These are phyloP conservation scores for Volvox africanus DNA, from an alignment of 139 green algal genomes.

Conservation along the genomic window DNA sequence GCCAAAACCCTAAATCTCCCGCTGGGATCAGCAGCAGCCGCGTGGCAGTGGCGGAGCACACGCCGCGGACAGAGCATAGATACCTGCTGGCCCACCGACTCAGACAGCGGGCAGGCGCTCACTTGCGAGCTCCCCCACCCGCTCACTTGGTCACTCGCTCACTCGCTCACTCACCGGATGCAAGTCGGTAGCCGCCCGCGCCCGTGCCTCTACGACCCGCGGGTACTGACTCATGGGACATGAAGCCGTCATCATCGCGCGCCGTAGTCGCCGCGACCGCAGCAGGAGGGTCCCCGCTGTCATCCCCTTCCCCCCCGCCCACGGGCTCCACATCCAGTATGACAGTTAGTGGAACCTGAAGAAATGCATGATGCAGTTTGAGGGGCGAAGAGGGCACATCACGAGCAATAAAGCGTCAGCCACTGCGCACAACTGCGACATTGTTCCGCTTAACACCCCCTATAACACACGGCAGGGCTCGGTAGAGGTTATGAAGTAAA, in stretches of 20 bases:
- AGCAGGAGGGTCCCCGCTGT: background rate
- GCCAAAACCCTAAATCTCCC: too few relatives aligned
- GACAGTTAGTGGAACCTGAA: conserved; percentile 35
- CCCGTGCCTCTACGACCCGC: background rate
- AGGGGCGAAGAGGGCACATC: too few relatives aligned
- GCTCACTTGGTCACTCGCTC: background rate
- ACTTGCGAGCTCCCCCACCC: background rate
- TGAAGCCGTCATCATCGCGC: conserved; percentile 40
- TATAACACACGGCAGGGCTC: too few relatives aligned
- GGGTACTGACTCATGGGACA: conserved; percentile 57
- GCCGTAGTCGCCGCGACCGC: background rate
- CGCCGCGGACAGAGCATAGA: too few relatives aligned
- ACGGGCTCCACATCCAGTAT: conserved; percentile 50
- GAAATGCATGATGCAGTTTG: background rate
- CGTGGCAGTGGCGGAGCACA: too few relatives aligned
- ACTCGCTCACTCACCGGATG: background rate
- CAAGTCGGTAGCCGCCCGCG: background rate
- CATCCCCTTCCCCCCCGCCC: background rate
- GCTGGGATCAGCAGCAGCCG: too few relatives aligned
- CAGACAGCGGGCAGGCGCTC: too few relatives aligned
- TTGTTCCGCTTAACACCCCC: too few relatives aligned
- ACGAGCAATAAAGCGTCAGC: too few relatives aligned
- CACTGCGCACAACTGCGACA: too few relatives aligned
- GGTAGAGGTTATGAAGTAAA: too few relatives aligned
- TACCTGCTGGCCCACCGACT: too few relatives aligned